Base-by-base conservation (phyloP, 2,329 filamentous ascomycete genomes). In the Fusarium sp. region DNA sequence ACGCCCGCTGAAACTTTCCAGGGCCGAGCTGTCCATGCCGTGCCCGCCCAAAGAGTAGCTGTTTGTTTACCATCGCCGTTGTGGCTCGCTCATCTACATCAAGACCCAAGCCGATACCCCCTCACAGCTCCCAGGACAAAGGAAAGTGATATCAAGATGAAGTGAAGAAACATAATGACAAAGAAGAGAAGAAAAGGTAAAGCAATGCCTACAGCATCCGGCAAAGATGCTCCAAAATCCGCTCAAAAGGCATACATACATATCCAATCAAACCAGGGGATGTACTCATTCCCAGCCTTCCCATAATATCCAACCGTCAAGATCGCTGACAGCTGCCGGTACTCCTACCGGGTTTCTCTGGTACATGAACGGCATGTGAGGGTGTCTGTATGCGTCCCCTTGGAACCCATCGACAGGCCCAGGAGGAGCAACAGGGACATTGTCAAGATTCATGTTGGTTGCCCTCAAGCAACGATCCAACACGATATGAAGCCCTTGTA, bases 401-500 rank as follows among this genome's bases (percentile, higher is more conserved):
- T 78, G 71, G 32, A 69, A 79, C 4, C 68, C 70, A 38, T 80
- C 77, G 2, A 63, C 58, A 9, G 58, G 27, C 30, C 62, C 63
- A 4, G 59, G 50, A 1, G 73, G 68, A 5, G 71, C 61, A 17
- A 65, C 67, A 12, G 78, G 70, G 27, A 81, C 68, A 35, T 77
- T 81, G 30, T 88, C 86, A 17, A 83, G 81, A 45, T 78, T 87
- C 52, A 84, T 79, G 50, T 85, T 85, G 32, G 86, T 83, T 25
- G 85, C 83, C 63, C 84, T 83, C 62, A 87, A 75, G 52, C 86
- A 86, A 4, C 81, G 81, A 11, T 88, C 85, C 12, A 88, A 71
- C n/a, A 87, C 82, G 5, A 79, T 73, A 63, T 83, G 82, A 14
- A 88, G 78, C 0, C 82, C 84, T 17, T 79, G 80, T 17, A 82